Base-by-base conservation (phyloP, 148 eudicot species). In the Camellia japonica region DNA sequence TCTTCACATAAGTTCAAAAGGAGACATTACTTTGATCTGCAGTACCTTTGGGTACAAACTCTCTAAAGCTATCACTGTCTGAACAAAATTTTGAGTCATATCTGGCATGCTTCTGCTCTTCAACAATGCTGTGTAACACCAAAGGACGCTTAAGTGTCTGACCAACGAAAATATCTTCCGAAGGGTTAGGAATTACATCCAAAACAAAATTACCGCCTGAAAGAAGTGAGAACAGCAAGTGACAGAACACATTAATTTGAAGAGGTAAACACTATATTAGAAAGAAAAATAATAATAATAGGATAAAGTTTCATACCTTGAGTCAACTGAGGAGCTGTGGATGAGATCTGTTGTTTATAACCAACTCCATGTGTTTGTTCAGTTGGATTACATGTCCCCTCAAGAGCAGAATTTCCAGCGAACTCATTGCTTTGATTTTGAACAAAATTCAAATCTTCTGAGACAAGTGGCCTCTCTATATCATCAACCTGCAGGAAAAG, bases 401-500 rank as follows among this genome's bases (percentile, higher is more conserved):
- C 92, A 54, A 79, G 68, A 82, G 70, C 81, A 81, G 59, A 54
- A 78, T 54, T 82, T 75, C 73, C 81, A 54, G 84, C 52, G 76
- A 85, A 76, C 38, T 92, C 97, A 81, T 74, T 84, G 51, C 19
- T 80, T 74, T 80, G 88, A 80, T 75, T 82, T 69, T 87, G 85
- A 59, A 70, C 79, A 71, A 62, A 71, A 79, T 75, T 75, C 46
- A 68, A 75, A 81, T 91, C 98, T 73, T 90, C 98, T 5, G 83
- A 84, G 74, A 92, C 83, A 82, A 96, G 93, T 76, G 98, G 99
- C 80, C 90, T 88, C 88, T 96, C 98, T 79, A 95, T 71, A 79
- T 93, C 99, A 83, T 96, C 94, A 82, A 60, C 90, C 98, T 93
- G 80, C 71, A 83, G 59, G 41, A 41, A 65, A 77, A 67, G 72